A percentile compares a stretch with the other conserved stretches of the same genome.
Evolutionary conservation across 1,139 yeast species (phyloP).

Genomic region (Meyerozyma elateridarum): DNA sequence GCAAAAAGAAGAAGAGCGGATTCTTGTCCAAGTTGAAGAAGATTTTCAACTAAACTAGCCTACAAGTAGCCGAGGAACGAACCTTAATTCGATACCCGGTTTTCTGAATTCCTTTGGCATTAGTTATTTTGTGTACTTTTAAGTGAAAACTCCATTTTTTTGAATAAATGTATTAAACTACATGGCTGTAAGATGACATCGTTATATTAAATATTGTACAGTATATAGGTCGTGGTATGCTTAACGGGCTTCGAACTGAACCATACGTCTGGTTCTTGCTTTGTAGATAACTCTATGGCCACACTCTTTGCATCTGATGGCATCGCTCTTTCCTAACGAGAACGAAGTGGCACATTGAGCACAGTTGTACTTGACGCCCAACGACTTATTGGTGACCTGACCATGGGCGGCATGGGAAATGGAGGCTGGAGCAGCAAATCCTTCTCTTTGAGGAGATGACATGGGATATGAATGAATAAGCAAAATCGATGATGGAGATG

Average conservation of each 20-base stretch:
- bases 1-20: conserved; percentile 14
- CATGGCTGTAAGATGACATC: too few relatives aligned
- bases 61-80: too few relatives aligned
- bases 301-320: conserved; percentile 97
- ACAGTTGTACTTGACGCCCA: conserved; percentile 90
- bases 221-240: too few relatives aligned
- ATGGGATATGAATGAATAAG: conserved; percentile 22
- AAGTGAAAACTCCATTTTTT: too few relatives aligned
- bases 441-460: conserved; percentile 76
- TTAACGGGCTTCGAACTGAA: conserved; percentile 50
- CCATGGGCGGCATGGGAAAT: conserved; percentile 68
- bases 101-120: background rate
- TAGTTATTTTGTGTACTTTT: background rate
- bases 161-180: too few relatives aligned
- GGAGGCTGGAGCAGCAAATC: conserved; percentile 82
- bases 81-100: conserved; percentile 2
- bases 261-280: conserved; percentile 97
- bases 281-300: conserved; percentile 97
- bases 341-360: conserved; percentile 94
- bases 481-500: too few relatives aligned
- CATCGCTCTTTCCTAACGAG: conserved; percentile 87
- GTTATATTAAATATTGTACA: too few relatives aligned
- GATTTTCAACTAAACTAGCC: conserved; percentile 3
- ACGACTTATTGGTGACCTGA: conserved; percentile 59
- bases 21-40: conserved; percentile 17